Evolutionary conservation across 805 yeast species (phyloP), one percentile per base, ranked within the genome.

Genomic region (Starmerella lactis-condensi): DNA sequence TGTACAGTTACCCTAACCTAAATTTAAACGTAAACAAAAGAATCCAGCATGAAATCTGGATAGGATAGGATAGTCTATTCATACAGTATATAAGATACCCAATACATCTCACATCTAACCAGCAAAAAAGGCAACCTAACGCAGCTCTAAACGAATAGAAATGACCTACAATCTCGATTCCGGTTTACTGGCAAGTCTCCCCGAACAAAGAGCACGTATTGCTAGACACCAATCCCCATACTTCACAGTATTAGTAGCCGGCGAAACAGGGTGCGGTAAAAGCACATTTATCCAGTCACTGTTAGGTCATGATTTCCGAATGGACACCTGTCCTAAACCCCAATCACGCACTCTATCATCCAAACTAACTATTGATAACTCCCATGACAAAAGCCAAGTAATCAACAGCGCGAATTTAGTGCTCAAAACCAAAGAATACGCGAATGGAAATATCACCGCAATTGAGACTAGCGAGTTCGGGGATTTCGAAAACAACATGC

Each of bases 391-490:
- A 8, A 8, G 12, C 10, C 16, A 26, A 9, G 7, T 7, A 6
- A n/a, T 17, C 10, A 26, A 17, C 21, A 26, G 17, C 16, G 17
- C 17, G 29, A 8, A 10, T 7, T 14, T 17, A 12, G 64, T 45
- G 65, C 38, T 28, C 9, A 34, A 71, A 45, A 77, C 91, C 2
- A 78, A 76, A 17, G 83, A 73, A 42, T 72, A 79, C 40, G 83
- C 75, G 41, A 73, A 77, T 54, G 78, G 75, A 50, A 65, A 75
- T 39, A 66, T 83, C 41, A 81, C 81, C 43, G 64, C 83, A 35
- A 71, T 83, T 45, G 94, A 82, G 54, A 79, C 94, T 2, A 93
- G 93, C 6, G 94, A 94, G 1, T 79, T 81, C 52, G 95, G 94
- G 38, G 91, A 79, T 51, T 76, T 75, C 52, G 75, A 81, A 41